Percentiles rank a stretch among this genome's conserved stretches.
These are phyloP conservation scores for Penicillium hordei DNA, from an alignment of 2,329 filamentous ascomycete genomes.

Conservation along the genomic window DNA sequence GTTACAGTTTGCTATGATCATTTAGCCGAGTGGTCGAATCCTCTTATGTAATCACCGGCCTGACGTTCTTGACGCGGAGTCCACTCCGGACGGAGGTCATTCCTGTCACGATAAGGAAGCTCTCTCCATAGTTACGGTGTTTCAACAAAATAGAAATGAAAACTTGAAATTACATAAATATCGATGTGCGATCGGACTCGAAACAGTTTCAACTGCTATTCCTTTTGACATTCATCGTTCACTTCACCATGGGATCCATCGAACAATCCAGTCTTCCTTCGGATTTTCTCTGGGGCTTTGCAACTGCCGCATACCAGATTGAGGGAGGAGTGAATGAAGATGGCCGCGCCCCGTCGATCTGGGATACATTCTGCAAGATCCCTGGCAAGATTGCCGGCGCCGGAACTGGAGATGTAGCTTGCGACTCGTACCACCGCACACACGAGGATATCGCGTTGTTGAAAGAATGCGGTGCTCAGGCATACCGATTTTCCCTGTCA, in stretches of 20 bases:
- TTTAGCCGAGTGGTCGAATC: too few relatives aligned
- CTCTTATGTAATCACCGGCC: too few relatives aligned
- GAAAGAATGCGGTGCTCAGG: conserved; percentile 69
- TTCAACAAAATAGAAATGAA: neutral
- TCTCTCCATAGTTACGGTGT: conserved; percentile 2
- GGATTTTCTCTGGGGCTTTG: conserved; percentile 78
- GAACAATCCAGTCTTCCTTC: conserved; percentile 52
- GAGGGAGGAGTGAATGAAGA: conserved; percentile 74
- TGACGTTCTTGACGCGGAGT: conserved; percentile 23
- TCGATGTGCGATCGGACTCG: neutral
- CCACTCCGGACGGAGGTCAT: conserved; percentile 25
- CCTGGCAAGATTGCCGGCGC: conserved; percentile 81
- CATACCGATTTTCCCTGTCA: conserved; percentile 81
- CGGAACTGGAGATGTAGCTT: conserved; percentile 72
- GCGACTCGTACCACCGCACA: conserved; percentile 82
- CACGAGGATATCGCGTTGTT: conserved; percentile 74
- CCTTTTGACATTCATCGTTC: neutral
- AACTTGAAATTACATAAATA: conserved; percentile 12
- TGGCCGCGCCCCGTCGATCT: conserved; percentile 79
- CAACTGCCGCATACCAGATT: conserved; percentile 82
- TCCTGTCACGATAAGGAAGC: conserved; percentile 29
- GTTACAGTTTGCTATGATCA: too few relatives aligned
- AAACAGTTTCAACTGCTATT: neutral
- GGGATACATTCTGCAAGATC: conserved; percentile 82
- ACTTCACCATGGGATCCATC: conserved; percentile 29